These are phyloP conservation scores for Eutrema japonicum DNA, from an alignment of 345 rosid genomes.

Conservation along the genomic window DNA sequence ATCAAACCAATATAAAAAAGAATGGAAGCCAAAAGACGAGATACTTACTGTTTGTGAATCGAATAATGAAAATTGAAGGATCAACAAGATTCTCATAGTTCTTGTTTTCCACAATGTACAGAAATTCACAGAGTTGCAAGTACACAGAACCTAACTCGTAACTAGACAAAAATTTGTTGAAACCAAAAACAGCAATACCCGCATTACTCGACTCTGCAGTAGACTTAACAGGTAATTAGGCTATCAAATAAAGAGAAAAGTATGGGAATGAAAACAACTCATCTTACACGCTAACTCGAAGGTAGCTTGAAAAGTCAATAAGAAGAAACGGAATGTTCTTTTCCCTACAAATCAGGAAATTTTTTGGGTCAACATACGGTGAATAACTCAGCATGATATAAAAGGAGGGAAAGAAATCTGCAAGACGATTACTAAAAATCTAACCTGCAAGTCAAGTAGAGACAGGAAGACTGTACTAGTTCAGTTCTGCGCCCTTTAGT, in stretches of 20 bases:
- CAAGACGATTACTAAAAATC: constrained; percentile 7
- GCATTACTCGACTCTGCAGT: too few species aligned
- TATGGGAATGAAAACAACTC: constrained; percentile 5
- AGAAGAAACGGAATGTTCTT: constrained; percentile 70
- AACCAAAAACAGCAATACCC: background rate
- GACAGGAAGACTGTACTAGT: constrained; percentile 79
- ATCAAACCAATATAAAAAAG: constrained; percentile 29
- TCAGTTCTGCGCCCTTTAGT: constrained; percentile 80
- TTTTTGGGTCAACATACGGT: background rate
- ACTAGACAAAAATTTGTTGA: constrained; percentile 51
- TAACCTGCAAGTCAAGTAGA: constrained; percentile 94
- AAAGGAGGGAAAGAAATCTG: too few species aligned
- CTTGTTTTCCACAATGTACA: constrained; percentile 59
- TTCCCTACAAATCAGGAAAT: constrained; percentile 60
- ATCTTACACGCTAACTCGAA: constrained; percentile 79
- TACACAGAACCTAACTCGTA: constrained; percentile 86
- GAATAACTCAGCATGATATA: background rate
- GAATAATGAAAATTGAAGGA: constrained; percentile 84
- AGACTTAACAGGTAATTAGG: background rate
- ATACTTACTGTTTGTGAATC: constrained; percentile 74
- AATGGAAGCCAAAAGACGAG: constrained; percentile 13
- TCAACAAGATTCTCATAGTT: constrained; percentile 70
- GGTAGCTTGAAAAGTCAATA: constrained; percentile 82
- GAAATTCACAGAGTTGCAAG: constrained; percentile 77
- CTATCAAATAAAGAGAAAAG: background rate